Conservation (phyloP, 805 yeast genomes). For the Ascoidea tarda region DNA sequence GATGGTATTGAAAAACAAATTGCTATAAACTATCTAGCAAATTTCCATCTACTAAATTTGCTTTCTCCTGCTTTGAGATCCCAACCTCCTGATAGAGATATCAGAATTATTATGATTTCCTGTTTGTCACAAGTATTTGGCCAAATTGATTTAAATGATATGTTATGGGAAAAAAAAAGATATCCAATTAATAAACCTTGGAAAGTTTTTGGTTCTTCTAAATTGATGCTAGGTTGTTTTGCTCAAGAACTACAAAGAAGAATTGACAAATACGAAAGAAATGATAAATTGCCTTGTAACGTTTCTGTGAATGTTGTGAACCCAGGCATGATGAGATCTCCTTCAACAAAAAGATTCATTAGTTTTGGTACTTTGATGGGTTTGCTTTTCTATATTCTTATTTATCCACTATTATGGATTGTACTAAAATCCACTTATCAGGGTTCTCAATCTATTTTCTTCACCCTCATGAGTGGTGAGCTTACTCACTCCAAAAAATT, state of each 20-base stretch:
- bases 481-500: slow-evolving; percentile 51
- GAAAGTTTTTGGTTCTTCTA: slow-evolving; percentile 71
- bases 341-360: slow-evolving; percentile 65
- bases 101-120: slow-evolving; percentile 62
- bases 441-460: slow-evolving; percentile 71
- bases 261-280: slow-evolving; percentile 41
- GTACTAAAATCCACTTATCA: slow-evolving; percentile 59
- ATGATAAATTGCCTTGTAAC: slow-evolving; percentile 54
- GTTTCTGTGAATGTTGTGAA: slow-evolving; percentile 65
- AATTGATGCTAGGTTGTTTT: slow-evolving; percentile 60
- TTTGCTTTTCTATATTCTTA: slow-evolving; percentile 43
- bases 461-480: slow-evolving; percentile 60
- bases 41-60: slow-evolving; percentile 67
- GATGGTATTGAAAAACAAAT: slow-evolving; percentile 86
- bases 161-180: slow-evolving; percentile 43
- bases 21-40: slow-evolving; percentile 71
- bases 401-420: slow-evolving; percentile 77
- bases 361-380: slow-evolving; percentile 64
- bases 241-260: slow-evolving; percentile 68
- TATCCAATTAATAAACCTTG: slow-evolving; percentile 58
- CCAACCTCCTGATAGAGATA: slow-evolving; percentile 94
- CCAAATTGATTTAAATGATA: slow-evolving; percentile 41
- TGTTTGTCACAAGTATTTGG: slow-evolving; percentile 74
- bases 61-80: slow-evolving; percentile 72
- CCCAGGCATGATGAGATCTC: slow-evolving; percentile 87